Evolutionary conservation across 345 rosid species (phyloP).

Genomic region (Psidium guajava): DNA sequence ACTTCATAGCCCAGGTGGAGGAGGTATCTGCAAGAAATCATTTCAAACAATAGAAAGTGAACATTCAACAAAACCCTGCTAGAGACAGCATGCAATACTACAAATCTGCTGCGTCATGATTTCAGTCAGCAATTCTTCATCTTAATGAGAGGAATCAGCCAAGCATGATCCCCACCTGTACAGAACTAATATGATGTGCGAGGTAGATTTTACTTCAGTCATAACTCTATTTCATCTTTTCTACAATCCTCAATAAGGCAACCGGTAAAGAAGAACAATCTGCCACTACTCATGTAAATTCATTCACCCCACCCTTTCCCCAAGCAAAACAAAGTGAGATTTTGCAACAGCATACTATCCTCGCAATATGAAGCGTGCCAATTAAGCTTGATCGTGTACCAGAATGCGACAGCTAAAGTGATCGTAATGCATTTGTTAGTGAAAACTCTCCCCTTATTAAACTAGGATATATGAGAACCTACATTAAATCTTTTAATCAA

Average conservation of each 20-base stretch:
- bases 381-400: background rate
- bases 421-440: background rate
- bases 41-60: background rate
- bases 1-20: constrained; percentile 61
- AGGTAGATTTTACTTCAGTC: background rate
- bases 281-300: background rate
- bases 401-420: background rate
- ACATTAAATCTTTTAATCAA: background rate
- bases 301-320: background rate
- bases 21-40: constrained; percentile 50
- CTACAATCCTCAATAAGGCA: background rate
- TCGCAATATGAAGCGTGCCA: background rate
- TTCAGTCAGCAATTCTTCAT: background rate
- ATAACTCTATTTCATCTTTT: background rate
- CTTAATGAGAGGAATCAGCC: background rate
- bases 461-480: background rate
- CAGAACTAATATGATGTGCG: background rate
- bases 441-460: background rate
- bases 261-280: background rate
- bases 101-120: background rate
- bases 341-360: background rate
- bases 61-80: background rate
- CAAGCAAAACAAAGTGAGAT: background rate
- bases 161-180: background rate
- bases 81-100: background rate